phyloP scores from a whole-genome alignment of 768 basidiomycete species.

The Phaeolepiota aurea region DNA sequence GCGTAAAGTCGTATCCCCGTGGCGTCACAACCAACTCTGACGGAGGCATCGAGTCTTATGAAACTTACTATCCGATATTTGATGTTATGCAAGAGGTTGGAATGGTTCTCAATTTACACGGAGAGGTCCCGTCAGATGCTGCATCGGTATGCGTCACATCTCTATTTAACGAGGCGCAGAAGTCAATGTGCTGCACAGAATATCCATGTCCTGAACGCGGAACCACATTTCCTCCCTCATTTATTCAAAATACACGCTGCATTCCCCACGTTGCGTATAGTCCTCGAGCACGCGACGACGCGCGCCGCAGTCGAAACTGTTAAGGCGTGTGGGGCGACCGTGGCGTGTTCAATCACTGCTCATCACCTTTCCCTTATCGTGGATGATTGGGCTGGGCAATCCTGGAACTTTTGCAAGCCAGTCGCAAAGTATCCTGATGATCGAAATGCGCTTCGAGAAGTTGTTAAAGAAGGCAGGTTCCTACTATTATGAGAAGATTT shows the following conservation, averaged over 20 bases:
- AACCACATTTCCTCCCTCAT: constrained; percentile 83
- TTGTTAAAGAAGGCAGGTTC: constrained; percentile 61
- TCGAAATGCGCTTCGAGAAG: constrained; percentile 69
- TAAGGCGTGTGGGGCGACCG: constrained; percentile 66
- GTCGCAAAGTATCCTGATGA: constrained; percentile 96
- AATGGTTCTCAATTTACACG: constrained; percentile 95
- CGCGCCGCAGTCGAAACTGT: constrained; percentile 85
- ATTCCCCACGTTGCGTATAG: constrained; percentile 89
- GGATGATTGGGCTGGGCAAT: constrained; percentile 94
- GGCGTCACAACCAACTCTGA: constrained; percentile 98
- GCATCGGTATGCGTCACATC: constrained; percentile 35
- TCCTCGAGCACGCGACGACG: constrained; percentile 95
- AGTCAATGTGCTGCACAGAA: constrained; percentile 59
- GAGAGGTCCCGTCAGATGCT: constrained; percentile 90
- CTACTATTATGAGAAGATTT: background rate
- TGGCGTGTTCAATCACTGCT: constrained; percentile 94
- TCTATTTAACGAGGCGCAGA: too few relatives aligned
- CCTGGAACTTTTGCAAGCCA: constrained; percentile 96
- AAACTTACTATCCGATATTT: constrained; percentile 88
- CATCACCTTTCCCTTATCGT: constrained; percentile 93
- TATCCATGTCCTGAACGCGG: constrained; percentile 89
- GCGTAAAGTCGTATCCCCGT: constrained; percentile 94
- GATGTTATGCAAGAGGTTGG: constrained; percentile 88
- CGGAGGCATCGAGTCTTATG: constrained; percentile 93
- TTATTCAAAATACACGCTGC: constrained; percentile 68